Base-by-base conservation (phyloP, 176 grass and related monocot genomes). In the Pontederia crassipes region DNA sequence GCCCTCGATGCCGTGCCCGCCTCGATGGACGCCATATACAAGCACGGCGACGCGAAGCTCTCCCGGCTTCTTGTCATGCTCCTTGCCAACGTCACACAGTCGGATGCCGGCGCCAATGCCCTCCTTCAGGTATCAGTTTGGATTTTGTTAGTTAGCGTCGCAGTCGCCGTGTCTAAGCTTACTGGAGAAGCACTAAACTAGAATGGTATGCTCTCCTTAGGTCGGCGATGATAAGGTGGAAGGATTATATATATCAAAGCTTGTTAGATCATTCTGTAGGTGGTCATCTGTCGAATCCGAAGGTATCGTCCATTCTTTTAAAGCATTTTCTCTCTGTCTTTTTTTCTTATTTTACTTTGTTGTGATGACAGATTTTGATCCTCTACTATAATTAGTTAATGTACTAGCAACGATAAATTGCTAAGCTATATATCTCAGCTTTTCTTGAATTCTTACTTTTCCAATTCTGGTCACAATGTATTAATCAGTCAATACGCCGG, bases 181-280 rank as follows among this genome's bases (percentile, higher is more conserved):
- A 40, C 2, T 40, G 32, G 32, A 40, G 2, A 40, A 40, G 32
- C 32, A 40, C 32, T 40, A 40, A 40, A 40, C 32, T 40, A 2
- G 32, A 40, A 40, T 1, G 32, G 32, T 40, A 40, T 2, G 2
- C 32, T 63, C 13, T 63, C 16, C 85, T 74, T 68, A 97, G 84
- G 84, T 71, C 78, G 84, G 79, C n/a, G 93, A 91, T 81, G 93
- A 91, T 47, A 97, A 91, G 79, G 73, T 97, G 53, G 87, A 88
- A 78, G 93, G 87, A 14, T 69, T 97, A 65, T 88, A 97, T 81
- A 74, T 88, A 29, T 79, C 79, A 1, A 91, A 88, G 76, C 83
- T 97, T 67, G 87, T 97, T 54, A 73, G 81, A 60, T 97, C 87
- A 58, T 97, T 97, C 71, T 84, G 84, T 73, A 81, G 87, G 67